Percentiles rank a stretch among this genome's conserved stretches.
Evolutionary conservation across 108 stramenopile species (phyloP).

Genomic region (Epithemia pelagica): DNA sequence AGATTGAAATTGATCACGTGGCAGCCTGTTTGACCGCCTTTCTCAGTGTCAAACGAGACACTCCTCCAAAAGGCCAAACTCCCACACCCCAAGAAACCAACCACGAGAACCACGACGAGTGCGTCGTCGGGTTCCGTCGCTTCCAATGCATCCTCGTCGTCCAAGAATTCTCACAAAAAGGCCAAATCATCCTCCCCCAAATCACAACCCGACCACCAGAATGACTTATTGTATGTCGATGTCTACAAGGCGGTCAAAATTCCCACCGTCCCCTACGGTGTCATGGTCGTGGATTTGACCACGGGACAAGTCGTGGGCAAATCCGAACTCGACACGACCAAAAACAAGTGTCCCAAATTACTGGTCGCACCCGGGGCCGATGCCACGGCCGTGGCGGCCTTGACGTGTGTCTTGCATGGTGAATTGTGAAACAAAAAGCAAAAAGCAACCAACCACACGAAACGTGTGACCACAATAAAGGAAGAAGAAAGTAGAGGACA

Average conservation of each 20-base stretch:
- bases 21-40: background rate
- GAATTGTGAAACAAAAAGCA: too few relatives aligned
- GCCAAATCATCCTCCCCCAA: too few relatives aligned
- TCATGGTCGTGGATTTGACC: background rate
- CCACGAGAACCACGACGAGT: too few relatives aligned
- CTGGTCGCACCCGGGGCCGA: background rate
- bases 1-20: constrained; percentile 1
- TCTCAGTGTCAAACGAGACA: background rate
- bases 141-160: background rate
- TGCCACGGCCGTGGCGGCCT: background rate
- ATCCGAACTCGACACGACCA: background rate
- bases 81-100: too few relatives aligned
- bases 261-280: background rate
- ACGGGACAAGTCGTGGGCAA: background rate
- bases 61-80: too few relatives aligned
- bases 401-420: background rate
- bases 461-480: too few relatives aligned
- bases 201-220: too few relatives aligned
- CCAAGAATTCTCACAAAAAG: too few relatives aligned
- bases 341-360: background rate
- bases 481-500: too few relatives aligned
- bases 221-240: background rate
- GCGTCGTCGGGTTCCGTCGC: background rate
- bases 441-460: too few relatives aligned
- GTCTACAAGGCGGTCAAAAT: background rate